These are phyloP conservation scores for Limonium bicolor DNA, from an alignment of 148 eudicot genomes.

Conservation along the genomic window DNA sequence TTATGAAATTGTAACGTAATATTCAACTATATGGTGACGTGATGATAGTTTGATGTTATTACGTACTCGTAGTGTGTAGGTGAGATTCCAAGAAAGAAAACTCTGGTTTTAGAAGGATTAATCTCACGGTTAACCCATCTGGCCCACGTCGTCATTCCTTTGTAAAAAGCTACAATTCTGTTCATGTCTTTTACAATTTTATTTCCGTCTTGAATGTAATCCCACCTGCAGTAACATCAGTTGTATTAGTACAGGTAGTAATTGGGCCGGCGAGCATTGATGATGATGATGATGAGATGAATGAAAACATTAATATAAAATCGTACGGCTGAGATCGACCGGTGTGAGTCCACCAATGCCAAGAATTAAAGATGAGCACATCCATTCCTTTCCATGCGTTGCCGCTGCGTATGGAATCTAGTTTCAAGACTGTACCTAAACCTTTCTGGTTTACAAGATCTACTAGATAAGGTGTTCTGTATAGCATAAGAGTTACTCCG, in stretches of 20 bases:
- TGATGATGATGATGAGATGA: not conserved
- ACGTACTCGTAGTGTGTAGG: constrained; percentile 74
- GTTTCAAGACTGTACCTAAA: constrained; percentile 34
- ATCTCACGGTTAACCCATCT: constrained; percentile 62
- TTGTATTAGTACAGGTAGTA: not conserved
- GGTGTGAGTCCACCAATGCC: constrained; percentile 94
- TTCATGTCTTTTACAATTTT: constrained; percentile 63
- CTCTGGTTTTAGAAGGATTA: constrained; percentile 66
- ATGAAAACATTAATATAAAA: not conserved
- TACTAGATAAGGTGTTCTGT: constrained; percentile 49
- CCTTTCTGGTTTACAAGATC: constrained; percentile 39
- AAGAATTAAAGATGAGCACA: constrained; percentile 61
- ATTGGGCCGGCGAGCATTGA: not conserved
- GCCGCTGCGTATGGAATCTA: constrained; percentile 49
- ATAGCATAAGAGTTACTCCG: constrained; percentile 34
- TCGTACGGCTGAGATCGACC: constrained; percentile 56
- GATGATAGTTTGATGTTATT: not conserved
- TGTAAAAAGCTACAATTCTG: constrained; percentile 57
- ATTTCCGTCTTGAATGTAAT: constrained; percentile 57
- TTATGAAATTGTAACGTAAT: not conserved
- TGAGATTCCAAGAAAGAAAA: constrained; percentile 72
- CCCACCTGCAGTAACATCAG: constrained; percentile 40
- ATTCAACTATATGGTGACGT: not conserved
- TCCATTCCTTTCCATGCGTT: constrained; percentile 61
- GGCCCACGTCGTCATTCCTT: constrained; percentile 76